Evolutionary conservation across 2,329 filamentous ascomycete genomes (phyloP).

Genomic region (Corinectria fuckeliana): DNA sequence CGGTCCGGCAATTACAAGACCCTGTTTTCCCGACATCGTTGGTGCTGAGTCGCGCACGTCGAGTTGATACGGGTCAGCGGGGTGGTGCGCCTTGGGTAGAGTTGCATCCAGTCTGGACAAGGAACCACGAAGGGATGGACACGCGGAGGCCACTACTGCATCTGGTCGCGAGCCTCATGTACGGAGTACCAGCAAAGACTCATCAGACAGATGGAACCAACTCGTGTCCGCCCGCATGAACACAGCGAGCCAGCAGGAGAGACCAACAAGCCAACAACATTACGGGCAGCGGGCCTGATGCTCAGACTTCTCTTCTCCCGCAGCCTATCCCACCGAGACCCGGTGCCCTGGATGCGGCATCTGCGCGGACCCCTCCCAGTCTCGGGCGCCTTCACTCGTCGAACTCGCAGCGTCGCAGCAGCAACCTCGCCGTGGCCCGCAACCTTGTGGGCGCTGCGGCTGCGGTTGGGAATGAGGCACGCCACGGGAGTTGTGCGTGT

Average conservation of each 20-base stretch:
- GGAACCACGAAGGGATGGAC: background rate
- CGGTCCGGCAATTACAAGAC: background rate
- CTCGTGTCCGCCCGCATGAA: background rate
- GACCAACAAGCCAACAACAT: background rate
- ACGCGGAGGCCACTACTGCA: background rate
- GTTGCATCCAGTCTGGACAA: background rate
- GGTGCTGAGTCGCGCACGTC: background rate
- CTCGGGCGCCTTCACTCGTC: background rate
- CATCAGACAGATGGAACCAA: background rate
- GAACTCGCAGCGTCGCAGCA: conserved; percentile 6
- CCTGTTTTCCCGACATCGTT: background rate
- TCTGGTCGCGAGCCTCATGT: background rate
- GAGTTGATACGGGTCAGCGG: background rate
- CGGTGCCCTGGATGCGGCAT: conserved; percentile 30
- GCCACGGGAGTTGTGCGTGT: background rate
- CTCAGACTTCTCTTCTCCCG: background rate
- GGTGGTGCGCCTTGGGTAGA: background rate
- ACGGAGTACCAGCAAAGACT: background rate
- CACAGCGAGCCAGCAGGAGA: conserved; percentile 15
- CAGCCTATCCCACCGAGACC: conserved; percentile 21
- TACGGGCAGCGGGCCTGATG: background rate
- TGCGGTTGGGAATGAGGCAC: conserved; percentile 2
- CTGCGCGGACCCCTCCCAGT: conserved; percentile 21
- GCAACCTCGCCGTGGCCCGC: background rate
- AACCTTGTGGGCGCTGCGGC: background rate